Evolutionary conservation across 129 eudicot species (phyloP).

Genomic region (Oenanthe sinensis): DNA sequence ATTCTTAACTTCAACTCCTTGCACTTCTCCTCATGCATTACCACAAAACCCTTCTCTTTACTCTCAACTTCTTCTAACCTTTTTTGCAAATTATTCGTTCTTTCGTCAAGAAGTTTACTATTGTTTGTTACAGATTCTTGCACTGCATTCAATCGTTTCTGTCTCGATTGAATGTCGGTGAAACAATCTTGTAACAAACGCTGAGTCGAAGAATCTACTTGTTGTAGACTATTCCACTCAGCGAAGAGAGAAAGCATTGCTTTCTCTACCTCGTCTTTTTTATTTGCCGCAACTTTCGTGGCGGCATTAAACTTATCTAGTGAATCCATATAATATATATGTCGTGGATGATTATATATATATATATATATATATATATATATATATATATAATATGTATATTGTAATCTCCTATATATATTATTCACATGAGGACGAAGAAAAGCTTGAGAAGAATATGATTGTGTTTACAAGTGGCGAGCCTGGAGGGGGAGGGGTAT

Average conservation of each 20-base stretch:
- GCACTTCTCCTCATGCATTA: not conserved
- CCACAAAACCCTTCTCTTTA: not conserved
- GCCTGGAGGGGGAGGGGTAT: too few species aligned
- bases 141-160: not conserved
- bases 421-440: too few species aligned
- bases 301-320: not conserved
- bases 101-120: not conserved
- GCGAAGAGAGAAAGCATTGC: not conserved
- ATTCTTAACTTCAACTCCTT: not conserved
- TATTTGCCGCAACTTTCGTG: not conserved
- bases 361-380: too few species aligned
- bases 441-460: too few species aligned
- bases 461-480: too few species aligned
- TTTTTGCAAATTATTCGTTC: not conserved
- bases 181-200: not conserved
- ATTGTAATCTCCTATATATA: too few species aligned
- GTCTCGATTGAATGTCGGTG: not conserved
- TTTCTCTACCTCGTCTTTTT: not conserved
- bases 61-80: not conserved
- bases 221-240: slow-evolving; percentile 3
- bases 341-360: not conserved
- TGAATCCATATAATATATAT: not conserved
- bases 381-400: too few species aligned
- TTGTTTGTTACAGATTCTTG: not conserved
- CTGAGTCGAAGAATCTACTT: slow-evolving; percentile 1